Percentiles rank a stretch among this genome's conserved stretches.
Conservation (phyloP, 306 rosid species). For the Delonix regia region DNA sequence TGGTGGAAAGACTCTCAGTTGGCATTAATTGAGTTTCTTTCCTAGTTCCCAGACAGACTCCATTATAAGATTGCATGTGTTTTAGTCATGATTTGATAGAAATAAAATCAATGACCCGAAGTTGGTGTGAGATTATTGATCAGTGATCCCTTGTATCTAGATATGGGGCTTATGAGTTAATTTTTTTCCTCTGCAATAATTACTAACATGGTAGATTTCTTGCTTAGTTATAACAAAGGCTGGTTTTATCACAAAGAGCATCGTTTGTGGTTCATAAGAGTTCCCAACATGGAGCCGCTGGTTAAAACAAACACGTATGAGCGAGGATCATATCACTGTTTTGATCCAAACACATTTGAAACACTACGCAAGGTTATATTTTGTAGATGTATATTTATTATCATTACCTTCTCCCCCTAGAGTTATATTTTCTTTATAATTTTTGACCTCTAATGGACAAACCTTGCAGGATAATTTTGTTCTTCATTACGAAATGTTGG, state of each 20-base stretch:
- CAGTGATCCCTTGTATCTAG: not conserved
- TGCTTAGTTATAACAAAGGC: conserved; percentile 68
- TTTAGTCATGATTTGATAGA: not conserved
- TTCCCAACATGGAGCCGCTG: conserved; percentile 78
- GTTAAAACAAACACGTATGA: conserved; percentile 78
- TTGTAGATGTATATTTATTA: not conserved
- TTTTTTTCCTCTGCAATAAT: conserved; percentile 8
- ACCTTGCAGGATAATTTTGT: conserved; percentile 85
- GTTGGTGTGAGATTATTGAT: not conserved
- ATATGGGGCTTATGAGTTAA: not conserved
- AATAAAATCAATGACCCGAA: not conserved
- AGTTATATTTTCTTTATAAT: not conserved
- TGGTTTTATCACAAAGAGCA: conserved; percentile 96
- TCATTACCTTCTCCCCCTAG: not conserved
- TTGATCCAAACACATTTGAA: conserved; percentile 87
- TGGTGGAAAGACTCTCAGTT: not conserved
- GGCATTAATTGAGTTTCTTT: not conserved
- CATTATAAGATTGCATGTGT: not conserved
- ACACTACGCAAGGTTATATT: conserved; percentile 77
- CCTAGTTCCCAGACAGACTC: not conserved
- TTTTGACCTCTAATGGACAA: conserved; percentile 22
- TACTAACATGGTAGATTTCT: conserved; percentile 24
- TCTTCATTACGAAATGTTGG: conserved; percentile 75
- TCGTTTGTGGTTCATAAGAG: conserved; percentile 71
- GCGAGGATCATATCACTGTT: conserved; percentile 88